Evolutionary conservation across 139 green algal species (phyloP), one percentile per base, ranked within the genome.

Genomic region (Chlorella sp.): DNA sequence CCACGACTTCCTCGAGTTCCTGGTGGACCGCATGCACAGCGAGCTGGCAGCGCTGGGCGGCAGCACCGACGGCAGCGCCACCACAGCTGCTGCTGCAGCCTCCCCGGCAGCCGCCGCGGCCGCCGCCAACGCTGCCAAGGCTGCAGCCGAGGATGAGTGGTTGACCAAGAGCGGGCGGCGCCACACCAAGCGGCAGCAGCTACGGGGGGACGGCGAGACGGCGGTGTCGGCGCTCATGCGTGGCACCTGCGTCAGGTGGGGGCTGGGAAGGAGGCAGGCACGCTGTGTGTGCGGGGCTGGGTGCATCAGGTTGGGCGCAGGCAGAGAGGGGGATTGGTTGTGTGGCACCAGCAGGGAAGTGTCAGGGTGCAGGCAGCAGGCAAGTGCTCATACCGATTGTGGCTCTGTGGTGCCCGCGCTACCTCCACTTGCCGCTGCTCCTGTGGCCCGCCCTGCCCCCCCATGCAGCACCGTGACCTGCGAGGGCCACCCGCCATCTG

Each of bases 1-100:
- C 34, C 93, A 97, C 87, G 96, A 98, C 92, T 98, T 98, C 88
- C 89, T 98, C 5, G 91, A 95, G 78, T 96, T 93, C 87, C 86
- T 98, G 80, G 79, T 97, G 42, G 95, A 98, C 85, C 21, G 48
- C 4, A 92, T 93, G 30, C 96, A 98, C 81, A 89, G 96, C 90
- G 96, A 98, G 92, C 89, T 96, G 81, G 39, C 95, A 36, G 73
- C 75, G 30, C 80, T 91, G 81, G 88, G 16, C 3, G 61, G 28
- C 66, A 14, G 30, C 76, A 32, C 39, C 18, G 34, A 83, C 32
- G 26, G 26, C 7, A 42, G 24, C 16, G 39, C 32, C 40, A 40
- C 3, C 24, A 9, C 24, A 24, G 78, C 78, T 26, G 71, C 15
- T 5, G 18, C 64, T 28, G 71, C 24, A 3, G 57, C 64, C 15